Evolutionary conservation across 2,329 filamentous ascomycete species (phyloP), one percentile per base, ranked within the genome.

Genomic region (Fonsecaea monophora): DNA sequence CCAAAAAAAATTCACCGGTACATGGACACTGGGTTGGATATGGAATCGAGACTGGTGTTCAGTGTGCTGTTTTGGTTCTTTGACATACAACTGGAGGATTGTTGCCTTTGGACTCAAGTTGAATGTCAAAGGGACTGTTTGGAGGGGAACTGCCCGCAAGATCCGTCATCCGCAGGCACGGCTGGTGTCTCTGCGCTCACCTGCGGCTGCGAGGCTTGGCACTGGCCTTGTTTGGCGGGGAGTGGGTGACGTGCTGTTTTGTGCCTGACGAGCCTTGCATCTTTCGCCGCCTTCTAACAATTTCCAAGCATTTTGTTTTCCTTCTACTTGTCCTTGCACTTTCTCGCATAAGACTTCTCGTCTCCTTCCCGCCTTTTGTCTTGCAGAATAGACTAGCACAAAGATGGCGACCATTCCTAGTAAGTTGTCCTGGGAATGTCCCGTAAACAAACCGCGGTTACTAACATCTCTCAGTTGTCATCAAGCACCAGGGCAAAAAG

Each of bases 401-500:
- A 32, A 32, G 30, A 88, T 88, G 86, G 82, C 84, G 67, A 80
- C 84, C 67, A 83, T 87, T 77, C 80, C 83, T 75, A 82, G 86
- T 87, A 76, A 76, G 80, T 74, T 53, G 60, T 55, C 12, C 18
- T 63, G 30, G 5, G 37, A 38, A 40, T 1, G n/a, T 48, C 12
- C 4, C 25, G 8, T 21, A 12, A n/a, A 56, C 9, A 25, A 56
- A 3, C 10, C 38, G 38, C 21, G 32, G 10, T 60, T 25, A 18
- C 62, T 69, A 62, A 70, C 68, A 60, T 66, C 68, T 60, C 48
- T 12, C 71, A 96, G 94, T 99, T 73, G 85, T 93, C 77, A 90
- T 99, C 73, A 98, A 96, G 81, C 94, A 99, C 78, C 89, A 93
- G 77, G 94, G 94, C 82, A 97, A 95, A 80, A 94, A 94, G 78